Base-by-base conservation (phyloP, 495 filamentous ascomycete species). In the Penicillium roqueforti region DNA sequence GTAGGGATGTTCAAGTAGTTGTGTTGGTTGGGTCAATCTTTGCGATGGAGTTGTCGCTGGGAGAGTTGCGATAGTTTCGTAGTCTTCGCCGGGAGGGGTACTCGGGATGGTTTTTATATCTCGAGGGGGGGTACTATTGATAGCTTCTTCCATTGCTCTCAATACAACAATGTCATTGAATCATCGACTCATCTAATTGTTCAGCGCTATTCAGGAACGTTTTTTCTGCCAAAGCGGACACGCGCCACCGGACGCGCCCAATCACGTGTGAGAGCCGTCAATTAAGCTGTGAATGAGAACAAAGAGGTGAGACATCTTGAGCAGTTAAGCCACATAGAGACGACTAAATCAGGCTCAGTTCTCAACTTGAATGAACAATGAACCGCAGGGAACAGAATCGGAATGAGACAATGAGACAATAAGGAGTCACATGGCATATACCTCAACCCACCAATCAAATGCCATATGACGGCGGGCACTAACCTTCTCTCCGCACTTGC, bases 11-110 rank as follows among this genome's bases (percentile, higher is more conserved):
- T 74, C 67, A 36, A 87, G 61, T 11, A 89, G 74, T 55, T 93
- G 89, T 0, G 89, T 92, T 0, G 89, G 84, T 59, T 92, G 87
- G 1, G 85, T 87, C 54, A 65, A 72, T 65, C 68, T 71, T 53
- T 78, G 77, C 29, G 72, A 61, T 4, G 71, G 72, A 7, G 69
- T 68, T 47, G 66, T 43, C 23, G 67, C 61, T 46, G 81, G 86
- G 31, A 88, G 51, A 16, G 85, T 87, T 56, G 81, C 79, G 32
- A 82, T 66, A 10, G 83, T 86, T 51, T 83, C 77, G 62, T 80
- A 78, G 43, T 75, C 77, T 22, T 69, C 69, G 18, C 63, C 60
- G n/a, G 71, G 54, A 22, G 68, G 68, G 29, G 66, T 68, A 32
- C 66, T 69, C 32, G 63, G 68, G 6, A 65, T 61, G 34, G 70